Conservation (phyloP, 2,329 filamentous ascomycete genomes). For the Sordariomycetes sp. region DNA sequence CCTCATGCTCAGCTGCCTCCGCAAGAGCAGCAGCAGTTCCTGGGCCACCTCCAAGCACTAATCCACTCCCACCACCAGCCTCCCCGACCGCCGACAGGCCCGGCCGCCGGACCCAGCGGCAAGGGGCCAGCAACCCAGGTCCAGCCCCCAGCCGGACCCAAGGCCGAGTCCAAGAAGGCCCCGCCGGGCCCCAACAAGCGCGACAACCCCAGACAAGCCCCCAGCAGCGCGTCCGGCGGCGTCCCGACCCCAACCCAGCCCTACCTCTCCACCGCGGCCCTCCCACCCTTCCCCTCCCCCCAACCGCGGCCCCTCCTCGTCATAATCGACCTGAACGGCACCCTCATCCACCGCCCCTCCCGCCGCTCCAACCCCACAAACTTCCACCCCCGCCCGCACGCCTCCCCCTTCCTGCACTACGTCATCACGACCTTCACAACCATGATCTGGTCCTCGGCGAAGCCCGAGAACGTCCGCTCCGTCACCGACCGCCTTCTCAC, state of each 20-base stretch:
- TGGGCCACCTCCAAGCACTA: neutral
- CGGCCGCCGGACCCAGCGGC: neutral
- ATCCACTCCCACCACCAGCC: neutral
- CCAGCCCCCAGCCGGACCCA: neutral
- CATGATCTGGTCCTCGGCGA: slow-evolving; percentile 85
- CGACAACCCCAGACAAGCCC: slow-evolving; percentile 7
- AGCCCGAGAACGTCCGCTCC: slow-evolving; percentile 52
- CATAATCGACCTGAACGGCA: slow-evolving; percentile 88
- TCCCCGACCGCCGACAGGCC: neutral
- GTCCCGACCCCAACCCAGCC: slow-evolving; percentile 43
- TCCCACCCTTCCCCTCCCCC: slow-evolving; percentile 24
- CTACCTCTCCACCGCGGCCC: slow-evolving; percentile 46
- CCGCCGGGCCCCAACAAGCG: neutral
- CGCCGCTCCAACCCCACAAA: slow-evolving; percentile 25
- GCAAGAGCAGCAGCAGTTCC: neutral
- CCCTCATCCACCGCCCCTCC: slow-evolving; percentile 60
- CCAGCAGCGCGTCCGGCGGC: slow-evolving; percentile 33
- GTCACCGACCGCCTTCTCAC: slow-evolving; percentile 57
- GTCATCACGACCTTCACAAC: slow-evolving; percentile 64
- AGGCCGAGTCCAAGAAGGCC: neutral
- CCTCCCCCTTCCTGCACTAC: slow-evolving; percentile 57
- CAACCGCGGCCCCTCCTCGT: slow-evolving; percentile 56
- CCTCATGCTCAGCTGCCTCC: neutral
- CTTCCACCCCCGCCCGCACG: slow-evolving; percentile 55
- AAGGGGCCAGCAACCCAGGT: neutral